Percentiles rank a stretch among this genome's conserved stretches.
Conservation (phyloP, 441 rosid species). For the Capsella rubella region DNA sequence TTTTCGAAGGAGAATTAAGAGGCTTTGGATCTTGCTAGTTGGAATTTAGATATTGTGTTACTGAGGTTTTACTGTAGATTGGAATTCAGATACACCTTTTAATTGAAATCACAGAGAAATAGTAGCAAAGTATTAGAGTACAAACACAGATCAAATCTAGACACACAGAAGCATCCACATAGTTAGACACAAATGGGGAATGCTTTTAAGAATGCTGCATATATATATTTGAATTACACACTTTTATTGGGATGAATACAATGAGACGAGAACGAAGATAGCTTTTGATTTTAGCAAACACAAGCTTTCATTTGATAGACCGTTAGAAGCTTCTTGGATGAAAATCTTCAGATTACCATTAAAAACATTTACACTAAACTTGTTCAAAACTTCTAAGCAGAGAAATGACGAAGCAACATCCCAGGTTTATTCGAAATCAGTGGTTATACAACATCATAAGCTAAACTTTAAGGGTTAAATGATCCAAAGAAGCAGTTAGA, state of each 20-base stretch:
- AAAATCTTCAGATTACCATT: neutral
- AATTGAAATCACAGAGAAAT: neutral
- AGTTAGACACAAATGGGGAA: neutral
- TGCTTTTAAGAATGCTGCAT: neutral
- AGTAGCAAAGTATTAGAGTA: neutral
- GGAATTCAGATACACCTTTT: slow-evolving; percentile 77
- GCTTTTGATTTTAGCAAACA: neutral
- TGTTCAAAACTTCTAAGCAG: neutral
- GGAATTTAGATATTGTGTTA: neutral
- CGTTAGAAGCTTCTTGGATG: neutral
- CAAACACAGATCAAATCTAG: neutral
- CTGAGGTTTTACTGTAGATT: neutral
- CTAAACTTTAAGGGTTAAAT: no score
- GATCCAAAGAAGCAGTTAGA: neutral
- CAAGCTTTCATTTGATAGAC: neutral
- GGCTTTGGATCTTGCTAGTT: neutral
- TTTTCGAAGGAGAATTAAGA: slow-evolving; percentile 3
- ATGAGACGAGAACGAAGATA: neutral
- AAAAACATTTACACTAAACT: neutral
- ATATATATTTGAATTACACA: no score
- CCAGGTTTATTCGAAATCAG: neutral
- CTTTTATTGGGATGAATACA: neutral
- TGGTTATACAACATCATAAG: neutral
- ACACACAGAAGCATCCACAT: neutral
- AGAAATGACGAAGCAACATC: neutral